Percentiles rank a stretch among this genome's conserved stretches.
Conservation (phyloP, 352 stramenopile species). For the Globisporangium middletonii region DNA sequence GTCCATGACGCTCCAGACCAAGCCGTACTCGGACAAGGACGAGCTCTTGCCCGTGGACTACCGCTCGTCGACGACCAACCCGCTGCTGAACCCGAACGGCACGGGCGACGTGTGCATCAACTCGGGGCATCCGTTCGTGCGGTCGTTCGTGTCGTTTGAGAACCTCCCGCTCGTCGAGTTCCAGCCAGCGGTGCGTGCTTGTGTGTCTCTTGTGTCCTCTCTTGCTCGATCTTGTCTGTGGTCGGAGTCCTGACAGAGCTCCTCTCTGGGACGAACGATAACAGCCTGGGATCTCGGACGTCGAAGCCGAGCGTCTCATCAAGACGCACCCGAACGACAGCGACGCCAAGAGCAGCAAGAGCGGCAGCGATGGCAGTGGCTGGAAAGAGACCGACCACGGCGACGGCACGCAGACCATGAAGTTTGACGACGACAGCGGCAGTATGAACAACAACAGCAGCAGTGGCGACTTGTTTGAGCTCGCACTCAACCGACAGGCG, state of each 20-base stretch:
- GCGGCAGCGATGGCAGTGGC: slow-evolving; percentile 18
- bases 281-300: slow-evolving; percentile 65
- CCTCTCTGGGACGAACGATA: background rate
- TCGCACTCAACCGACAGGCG: slow-evolving; percentile 82
- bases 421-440: slow-evolving; percentile 60
- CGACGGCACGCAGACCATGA: slow-evolving; percentile 72
- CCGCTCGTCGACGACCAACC: slow-evolving; percentile 90
- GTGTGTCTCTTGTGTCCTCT: too few relatives aligned
- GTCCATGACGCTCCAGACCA: slow-evolving; percentile 90
- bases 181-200: slow-evolving; percentile 45
- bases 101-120: slow-evolving; percentile 89
- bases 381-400: slow-evolving; percentile 64
- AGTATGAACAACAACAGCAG: slow-evolving; percentile 12
- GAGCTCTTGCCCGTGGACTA: slow-evolving; percentile 95
- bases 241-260: too few relatives aligned
- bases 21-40: slow-evolving; percentile 90
- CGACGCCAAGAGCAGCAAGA: slow-evolving; percentile 15
- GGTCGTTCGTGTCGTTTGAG: slow-evolving; percentile 95
- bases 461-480: slow-evolving; percentile 65
- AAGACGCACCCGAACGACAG: slow-evolving; percentile 43
- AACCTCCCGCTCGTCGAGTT: slow-evolving; percentile 95
- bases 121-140: slow-evolving; percentile 93
- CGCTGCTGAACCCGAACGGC: slow-evolving; percentile 87
- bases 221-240: background rate
- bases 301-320: slow-evolving; percentile 83